phyloP scores from a whole-genome alignment of 23 red algal species.

The Gracilaria domingensis region DNA sequence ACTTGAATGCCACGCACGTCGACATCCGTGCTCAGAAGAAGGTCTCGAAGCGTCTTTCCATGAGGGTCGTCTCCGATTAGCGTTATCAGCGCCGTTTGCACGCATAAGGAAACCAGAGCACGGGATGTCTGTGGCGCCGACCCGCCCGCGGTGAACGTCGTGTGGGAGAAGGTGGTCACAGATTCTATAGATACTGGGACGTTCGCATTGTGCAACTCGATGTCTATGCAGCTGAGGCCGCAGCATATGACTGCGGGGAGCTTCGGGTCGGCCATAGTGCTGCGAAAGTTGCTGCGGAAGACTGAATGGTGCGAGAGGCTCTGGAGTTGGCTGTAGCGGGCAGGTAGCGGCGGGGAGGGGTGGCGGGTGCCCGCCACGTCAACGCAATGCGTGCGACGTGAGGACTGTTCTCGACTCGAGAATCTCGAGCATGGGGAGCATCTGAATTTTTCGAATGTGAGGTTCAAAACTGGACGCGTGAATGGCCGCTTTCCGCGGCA shows the following conservation, averaged over 20 bases:
- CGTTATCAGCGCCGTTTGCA: conserved; percentile 40
- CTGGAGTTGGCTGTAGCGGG: no score
- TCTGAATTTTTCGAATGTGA: neutral
- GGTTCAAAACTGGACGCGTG: neutral
- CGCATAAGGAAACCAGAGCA: conserved; percentile 44
- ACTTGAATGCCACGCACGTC: conserved; percentile 47
- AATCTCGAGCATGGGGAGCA: neutral
- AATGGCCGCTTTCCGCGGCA: neutral
- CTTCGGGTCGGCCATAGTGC: conserved; percentile 2
- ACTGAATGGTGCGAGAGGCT: no score
- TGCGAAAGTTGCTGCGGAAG: neutral
- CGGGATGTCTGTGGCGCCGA: conserved; percentile 77
- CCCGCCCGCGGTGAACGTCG: conserved; percentile 79
- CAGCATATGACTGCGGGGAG: conserved; percentile 70
- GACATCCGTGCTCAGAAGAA: conserved; percentile 48
- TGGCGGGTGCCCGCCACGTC: neutral
- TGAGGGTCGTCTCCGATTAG: conserved; percentile 65
- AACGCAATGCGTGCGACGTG: neutral
- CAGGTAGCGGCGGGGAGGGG: no score
- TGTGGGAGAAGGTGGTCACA: conserved; percentile 69
- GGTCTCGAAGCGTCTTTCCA: conserved; percentile 51
- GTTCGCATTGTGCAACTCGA: conserved; percentile 64
- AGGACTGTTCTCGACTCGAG: neutral
- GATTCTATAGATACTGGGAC: conserved; percentile 72
- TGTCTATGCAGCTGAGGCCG: conserved; percentile 86